These are phyloP conservation scores for Colletotrichum spinosum DNA, from an alignment of 2,329 filamentous ascomycete species.

Conservation along the genomic window DNA sequence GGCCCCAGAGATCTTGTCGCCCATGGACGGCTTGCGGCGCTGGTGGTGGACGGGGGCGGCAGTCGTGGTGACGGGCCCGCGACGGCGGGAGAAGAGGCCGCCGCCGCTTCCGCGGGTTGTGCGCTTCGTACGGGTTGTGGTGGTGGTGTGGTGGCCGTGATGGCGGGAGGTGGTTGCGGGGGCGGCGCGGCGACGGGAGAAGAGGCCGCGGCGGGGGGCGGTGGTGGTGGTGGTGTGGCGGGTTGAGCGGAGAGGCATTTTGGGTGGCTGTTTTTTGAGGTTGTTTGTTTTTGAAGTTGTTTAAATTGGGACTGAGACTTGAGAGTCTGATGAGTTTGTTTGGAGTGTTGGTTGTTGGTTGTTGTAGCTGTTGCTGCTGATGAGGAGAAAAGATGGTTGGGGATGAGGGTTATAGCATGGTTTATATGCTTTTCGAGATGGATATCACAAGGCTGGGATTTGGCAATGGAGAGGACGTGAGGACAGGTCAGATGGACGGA, in stretches of 20 bases:
- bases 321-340: constrained; percentile 21
- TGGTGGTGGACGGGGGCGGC: constrained; percentile 67
- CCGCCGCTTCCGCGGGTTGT: constrained; percentile 56
- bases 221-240: constrained; percentile 38
- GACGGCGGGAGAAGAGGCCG: constrained; percentile 54
- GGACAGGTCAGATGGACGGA: not conserved
- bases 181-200: constrained; percentile 42
- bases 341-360: constrained; percentile 12
- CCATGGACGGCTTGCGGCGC: constrained; percentile 74
- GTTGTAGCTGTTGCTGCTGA: constrained; percentile 19
- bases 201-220: constrained; percentile 37
- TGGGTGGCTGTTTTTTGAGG: constrained; percentile 33
- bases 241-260: constrained; percentile 48
- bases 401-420: constrained; percentile 13
- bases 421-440: constrained; percentile 35
- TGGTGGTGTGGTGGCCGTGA: constrained; percentile 40
- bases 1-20: constrained; percentile 83
- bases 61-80: constrained; percentile 30
- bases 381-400: not conserved
- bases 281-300: not conserved
- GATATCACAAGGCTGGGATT: not conserved
- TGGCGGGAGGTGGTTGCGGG: constrained; percentile 40
- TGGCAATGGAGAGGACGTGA: not conserved
- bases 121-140: constrained; percentile 56
- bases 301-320: constrained; percentile 7